Evolutionary conservation across 2,329 filamentous ascomycete genomes (phyloP).

Genomic region (Fusarium algeriense): DNA sequence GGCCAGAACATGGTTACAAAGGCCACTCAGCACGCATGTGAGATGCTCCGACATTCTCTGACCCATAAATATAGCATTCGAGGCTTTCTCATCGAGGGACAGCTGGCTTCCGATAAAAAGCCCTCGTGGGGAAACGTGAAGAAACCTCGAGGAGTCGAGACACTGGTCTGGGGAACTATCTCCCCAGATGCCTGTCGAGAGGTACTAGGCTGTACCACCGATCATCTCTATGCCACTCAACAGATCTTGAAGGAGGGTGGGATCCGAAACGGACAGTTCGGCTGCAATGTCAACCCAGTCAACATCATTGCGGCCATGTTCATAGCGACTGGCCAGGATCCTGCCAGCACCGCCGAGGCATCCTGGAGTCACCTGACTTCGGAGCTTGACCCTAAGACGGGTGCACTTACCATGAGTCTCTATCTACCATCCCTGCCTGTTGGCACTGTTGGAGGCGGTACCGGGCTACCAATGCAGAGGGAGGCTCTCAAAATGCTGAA

Average conservation of each 20-base stretch:
- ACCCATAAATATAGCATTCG: background rate
- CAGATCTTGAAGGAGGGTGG: background rate
- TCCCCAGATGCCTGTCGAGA: background rate
- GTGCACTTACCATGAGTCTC: background rate
- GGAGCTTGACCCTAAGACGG: background rate
- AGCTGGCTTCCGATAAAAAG: slow-evolving; percentile 19
- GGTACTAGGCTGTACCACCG: background rate
- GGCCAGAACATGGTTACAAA: slow-evolving; percentile 25
- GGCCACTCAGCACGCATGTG: slow-evolving; percentile 10
- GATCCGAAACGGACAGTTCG: background rate
- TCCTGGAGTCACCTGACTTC: background rate
- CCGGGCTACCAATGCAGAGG: background rate
- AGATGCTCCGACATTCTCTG: slow-evolving; percentile 1
- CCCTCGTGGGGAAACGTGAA: slow-evolving; percentile 18
- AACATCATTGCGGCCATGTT: background rate
- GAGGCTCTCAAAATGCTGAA: background rate
- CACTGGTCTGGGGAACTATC: slow-evolving; percentile 6
- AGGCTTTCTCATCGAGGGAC: slow-evolving; percentile 14
- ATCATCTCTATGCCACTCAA: background rate
- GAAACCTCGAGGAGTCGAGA: slow-evolving; percentile 1
- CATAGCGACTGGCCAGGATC: background rate
- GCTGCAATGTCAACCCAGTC: background rate
- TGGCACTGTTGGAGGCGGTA: background rate
- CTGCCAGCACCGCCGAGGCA: background rate
- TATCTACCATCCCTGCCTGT: background rate